Percentiles rank a stretch among this genome's conserved stretches.
Conservation (phyloP, 768 basidiomycete species). For the Sporobolomyces phaffii region DNA sequence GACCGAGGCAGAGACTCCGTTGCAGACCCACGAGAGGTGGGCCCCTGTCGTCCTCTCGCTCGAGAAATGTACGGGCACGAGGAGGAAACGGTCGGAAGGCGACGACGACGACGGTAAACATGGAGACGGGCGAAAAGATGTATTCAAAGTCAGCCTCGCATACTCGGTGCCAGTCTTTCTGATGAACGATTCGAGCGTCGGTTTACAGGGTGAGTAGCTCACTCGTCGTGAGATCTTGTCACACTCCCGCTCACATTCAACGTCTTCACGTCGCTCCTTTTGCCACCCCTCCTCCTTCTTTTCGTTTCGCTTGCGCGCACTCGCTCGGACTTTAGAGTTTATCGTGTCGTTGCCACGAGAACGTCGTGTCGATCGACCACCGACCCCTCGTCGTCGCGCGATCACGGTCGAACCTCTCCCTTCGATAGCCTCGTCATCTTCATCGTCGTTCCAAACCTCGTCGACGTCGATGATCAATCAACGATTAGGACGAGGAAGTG, state of each 20-base stretch:
- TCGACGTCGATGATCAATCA: no score
- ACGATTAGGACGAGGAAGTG: no score
- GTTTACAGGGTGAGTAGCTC: constrained; percentile 23
- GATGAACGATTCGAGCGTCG: constrained; percentile 26
- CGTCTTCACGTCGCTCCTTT: no score
- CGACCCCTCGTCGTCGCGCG: not conserved
- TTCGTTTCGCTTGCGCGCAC: no score
- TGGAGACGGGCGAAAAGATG: not conserved
- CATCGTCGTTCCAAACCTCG: not conserved
- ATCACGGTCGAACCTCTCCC: not conserved
- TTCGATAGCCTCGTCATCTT: not conserved
- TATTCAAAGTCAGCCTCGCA: constrained; percentile 20
- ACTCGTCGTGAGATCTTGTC: no score
- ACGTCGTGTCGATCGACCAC: no score
- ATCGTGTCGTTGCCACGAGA: no score
- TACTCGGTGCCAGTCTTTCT: constrained; percentile 34
- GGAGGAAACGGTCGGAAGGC: not conserved
- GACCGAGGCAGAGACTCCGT: constrained; percentile 15
- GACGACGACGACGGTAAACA: no score
- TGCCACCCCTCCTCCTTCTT: no score
- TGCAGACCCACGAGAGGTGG: constrained; percentile 24
- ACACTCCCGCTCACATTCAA: no score
- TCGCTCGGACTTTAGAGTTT: not conserved
- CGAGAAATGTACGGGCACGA: not conserved
- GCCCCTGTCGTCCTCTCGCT: constrained; percentile 24